A percentile compares a stretch with the other conserved stretches of the same genome.
phyloP scores from a whole-genome alignment of 768 basidiomycete genomes.

The Candolleomyces aberdarensis region DNA sequence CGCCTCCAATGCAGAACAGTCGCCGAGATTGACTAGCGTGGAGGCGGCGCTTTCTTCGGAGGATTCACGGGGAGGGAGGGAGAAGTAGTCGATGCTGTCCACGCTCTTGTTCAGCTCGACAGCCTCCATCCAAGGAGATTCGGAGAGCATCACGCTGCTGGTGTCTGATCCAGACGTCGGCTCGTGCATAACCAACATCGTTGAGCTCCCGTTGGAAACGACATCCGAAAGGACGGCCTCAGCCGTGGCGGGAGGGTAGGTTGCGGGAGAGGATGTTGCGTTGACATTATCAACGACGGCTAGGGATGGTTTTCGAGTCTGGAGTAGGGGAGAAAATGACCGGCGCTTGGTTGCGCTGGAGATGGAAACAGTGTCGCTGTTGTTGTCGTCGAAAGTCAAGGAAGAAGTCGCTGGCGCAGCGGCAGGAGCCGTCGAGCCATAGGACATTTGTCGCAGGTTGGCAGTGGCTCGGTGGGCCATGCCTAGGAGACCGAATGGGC shows the following conservation, averaged over 20 bases:
- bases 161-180: neutral
- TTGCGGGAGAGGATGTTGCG: neutral
- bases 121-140: neutral
- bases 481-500: neutral
- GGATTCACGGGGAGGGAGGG: neutral
- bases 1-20: neutral
- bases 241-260: neutral
- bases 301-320: neutral
- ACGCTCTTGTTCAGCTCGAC: neutral
- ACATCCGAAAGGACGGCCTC: neutral
- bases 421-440: neutral
- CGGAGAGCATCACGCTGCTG: neutral
- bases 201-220: slow-evolving; percentile 1
- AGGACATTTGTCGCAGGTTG: neutral
- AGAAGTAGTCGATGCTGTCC: slow-evolving; percentile 1
- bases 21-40: neutral
- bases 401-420: neutral
- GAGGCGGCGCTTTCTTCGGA: no score
- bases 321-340: neutral
- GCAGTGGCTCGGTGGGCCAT: slow-evolving; percentile 3
- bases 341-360: neutral
- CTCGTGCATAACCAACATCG: neutral
- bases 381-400: neutral
- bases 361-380: slow-evolving; percentile 1
- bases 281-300: neutral